phyloP scores from a whole-genome alignment of 352 stramenopile genomes.

The Phytophthora niederhauseri region DNA sequence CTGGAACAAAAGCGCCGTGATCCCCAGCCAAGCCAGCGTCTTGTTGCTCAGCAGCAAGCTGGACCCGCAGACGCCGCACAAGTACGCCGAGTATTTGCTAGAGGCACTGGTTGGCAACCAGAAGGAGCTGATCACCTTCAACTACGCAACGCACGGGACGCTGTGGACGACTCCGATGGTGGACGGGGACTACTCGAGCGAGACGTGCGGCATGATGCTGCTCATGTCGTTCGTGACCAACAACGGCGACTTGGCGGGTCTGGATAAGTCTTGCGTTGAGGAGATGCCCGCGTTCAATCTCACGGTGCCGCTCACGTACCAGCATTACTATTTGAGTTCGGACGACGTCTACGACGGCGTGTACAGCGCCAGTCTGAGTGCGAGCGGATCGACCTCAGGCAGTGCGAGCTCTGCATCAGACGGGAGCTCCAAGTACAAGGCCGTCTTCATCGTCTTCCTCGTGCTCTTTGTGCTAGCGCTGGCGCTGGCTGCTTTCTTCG shows the following conservation, averaged over 20 bases:
- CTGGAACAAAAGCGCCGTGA: slow-evolving; percentile 49
- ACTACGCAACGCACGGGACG: slow-evolving; percentile 42
- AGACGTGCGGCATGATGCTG: slow-evolving; percentile 48
- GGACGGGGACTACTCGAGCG: slow-evolving; percentile 19
- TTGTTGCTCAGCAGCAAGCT: slow-evolving; percentile 54
- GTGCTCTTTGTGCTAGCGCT: slow-evolving; percentile 38
- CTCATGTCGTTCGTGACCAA: slow-evolving; percentile 46
- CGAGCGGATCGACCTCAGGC: not conserved
- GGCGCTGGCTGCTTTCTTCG: slow-evolving; percentile 26
- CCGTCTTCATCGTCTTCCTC: slow-evolving; percentile 48
- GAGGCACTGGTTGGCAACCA: slow-evolving; percentile 34
- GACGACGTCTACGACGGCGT: slow-evolving; percentile 42
- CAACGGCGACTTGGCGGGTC: slow-evolving; percentile 31
- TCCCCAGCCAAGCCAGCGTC: slow-evolving; percentile 46
- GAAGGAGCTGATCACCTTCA: slow-evolving; percentile 58
- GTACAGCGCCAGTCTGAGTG: slow-evolving; percentile 25
- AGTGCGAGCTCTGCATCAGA: slow-evolving; percentile 15
- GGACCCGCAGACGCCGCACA: slow-evolving; percentile 56
- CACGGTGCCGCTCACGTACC: slow-evolving; percentile 7
- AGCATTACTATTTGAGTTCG: slow-evolving; percentile 36
- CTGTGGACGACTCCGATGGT: slow-evolving; percentile 38
- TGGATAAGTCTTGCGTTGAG: slow-evolving; percentile 49
- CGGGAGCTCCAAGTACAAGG: slow-evolving; percentile 37
- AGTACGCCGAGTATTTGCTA: slow-evolving; percentile 51
- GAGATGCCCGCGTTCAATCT: slow-evolving; percentile 38